Evolutionary conservation across 495 filamentous ascomycete genomes (phyloP), one percentile per base, ranked within the genome.

Genomic region (Saxophila tyrrhenica): DNA sequence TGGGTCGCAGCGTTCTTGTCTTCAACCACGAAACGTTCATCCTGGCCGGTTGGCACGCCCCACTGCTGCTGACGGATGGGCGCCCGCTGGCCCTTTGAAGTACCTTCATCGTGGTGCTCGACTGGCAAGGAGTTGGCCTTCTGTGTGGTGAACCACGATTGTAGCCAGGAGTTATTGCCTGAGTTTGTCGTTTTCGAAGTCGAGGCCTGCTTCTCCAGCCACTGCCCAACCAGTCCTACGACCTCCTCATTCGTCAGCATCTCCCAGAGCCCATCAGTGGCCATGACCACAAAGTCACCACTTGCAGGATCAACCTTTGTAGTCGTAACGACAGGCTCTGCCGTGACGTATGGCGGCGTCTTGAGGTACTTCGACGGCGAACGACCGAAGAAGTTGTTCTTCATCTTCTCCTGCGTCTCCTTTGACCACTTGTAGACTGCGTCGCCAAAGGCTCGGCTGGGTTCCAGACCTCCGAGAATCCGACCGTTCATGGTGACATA

Each of bases 231-330:
- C 7, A 99, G 76, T 0, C 94, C 94, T 46, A 99, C 83, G 1
- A 96, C 94, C 71, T 99, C 94, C 65, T 99, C 94, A 64, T 96
- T 99, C 48, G 87, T 95, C 48, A 99, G 74, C 91, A 97, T 97
- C 71, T 99, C 94, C 92, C 94, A 99, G 13, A 99, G 75, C 1
- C 94, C 94, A 64, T 99, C 94, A 0, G 94, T 95, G 3, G 94
- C 94, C 76, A 99, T 82, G 49, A 99, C 90, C 3, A 99, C 72
- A 61, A 99, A 99, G 63, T 97, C 94, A 44, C 92, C 92, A 55
- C 84, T 84, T 41, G 84, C 78, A 11, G 92, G 92, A 58, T 94
- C 80, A 50, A 99, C 83, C 67, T 91, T 85, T 25, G 92, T 96
- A n/a, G 88, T 95, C 7, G 89, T 97, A 45, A 99, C 77, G 38